phyloP scores from a whole-genome alignment of 495 filamentous ascomycete genomes.

The Penicillium cataractarum region DNA sequence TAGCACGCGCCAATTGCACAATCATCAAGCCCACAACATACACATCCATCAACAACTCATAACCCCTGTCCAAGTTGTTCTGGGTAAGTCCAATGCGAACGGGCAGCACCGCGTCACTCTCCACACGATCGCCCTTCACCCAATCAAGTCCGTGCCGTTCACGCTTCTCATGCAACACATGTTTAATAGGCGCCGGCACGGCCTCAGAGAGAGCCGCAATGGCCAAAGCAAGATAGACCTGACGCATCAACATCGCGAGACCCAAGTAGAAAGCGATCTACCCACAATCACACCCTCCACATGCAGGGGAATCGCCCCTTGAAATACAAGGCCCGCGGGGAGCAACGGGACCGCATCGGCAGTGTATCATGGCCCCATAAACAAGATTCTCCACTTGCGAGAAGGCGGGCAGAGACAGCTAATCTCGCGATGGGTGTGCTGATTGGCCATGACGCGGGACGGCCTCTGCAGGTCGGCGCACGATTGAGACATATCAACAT shows the following conservation, averaged over 20 bases:
- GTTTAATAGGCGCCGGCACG: constrained; percentile 38
- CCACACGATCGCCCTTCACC: constrained; percentile 37
- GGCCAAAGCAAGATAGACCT: constrained; percentile 26
- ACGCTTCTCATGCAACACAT: constrained; percentile 48
- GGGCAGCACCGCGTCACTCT: constrained; percentile 31
- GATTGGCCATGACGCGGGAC: constrained; percentile 14
- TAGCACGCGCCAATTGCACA: constrained; percentile 28
- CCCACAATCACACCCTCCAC: neutral
- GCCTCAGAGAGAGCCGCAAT: constrained; percentile 34
- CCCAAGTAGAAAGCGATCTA: neutral
- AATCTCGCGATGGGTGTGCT: neutral
- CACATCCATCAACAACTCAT: constrained; percentile 34
- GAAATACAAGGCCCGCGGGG: constrained; percentile 11
- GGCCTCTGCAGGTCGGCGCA: constrained; percentile 9
- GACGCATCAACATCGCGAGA: constrained; percentile 31
- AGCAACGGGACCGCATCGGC: neutral
- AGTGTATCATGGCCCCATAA: constrained; percentile 1
- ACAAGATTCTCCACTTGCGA: constrained; percentile 11
- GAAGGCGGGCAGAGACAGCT: constrained; percentile 7
- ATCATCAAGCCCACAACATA: constrained; percentile 10
- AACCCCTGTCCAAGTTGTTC: constrained; percentile 34
- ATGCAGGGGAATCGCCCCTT: constrained; percentile 4
- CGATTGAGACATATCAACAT: constrained; percentile 15
- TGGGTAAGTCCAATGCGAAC: constrained; percentile 37
- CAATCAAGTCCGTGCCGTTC: constrained; percentile 30